Evolutionary conservation across 2,329 filamentous ascomycete genomes (phyloP), one percentile per base, ranked within the genome.

Genomic region (Cadophora sp.): DNA sequence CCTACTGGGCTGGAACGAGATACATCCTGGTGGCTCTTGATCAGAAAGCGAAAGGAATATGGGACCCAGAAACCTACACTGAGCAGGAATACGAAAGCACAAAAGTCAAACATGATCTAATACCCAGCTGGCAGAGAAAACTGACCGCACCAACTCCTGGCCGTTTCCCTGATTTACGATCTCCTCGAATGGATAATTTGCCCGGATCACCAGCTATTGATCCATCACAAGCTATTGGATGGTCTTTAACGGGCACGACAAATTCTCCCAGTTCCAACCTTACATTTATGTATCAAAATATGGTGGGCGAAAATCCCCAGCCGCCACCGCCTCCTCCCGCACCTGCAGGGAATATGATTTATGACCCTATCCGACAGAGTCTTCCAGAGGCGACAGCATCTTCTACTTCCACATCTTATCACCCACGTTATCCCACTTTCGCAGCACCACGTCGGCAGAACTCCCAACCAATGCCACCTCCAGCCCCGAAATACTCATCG

Each of bases 21-120:
- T 97, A 97, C 76, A 96, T 97, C 47, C 80, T 97, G 45, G 95
- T 92, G 0, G 92, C 93, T 0, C 81, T 97, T 13, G 92, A 96
- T 73, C 93, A 96, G 73, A 96, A 96, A 77, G 89, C 92, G 16
- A 93, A 95, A 76, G 93, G 93, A 0, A 92, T 95, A 45, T 92
- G 90, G 79, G 93, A 97, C 74, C 93, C 85, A 67, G 87, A 89
- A 74, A 88, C 86, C 0, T 89, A 84, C 69, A 89, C 86, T 0
- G 80, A 80, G 0, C 93, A 96, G 76, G 93, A 97, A 61, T 77
- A 92, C 92, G 78, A 92, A 93, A 76, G 90, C 87, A 74, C 88
- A 87, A 3, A 86, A 90, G 71, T 79, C 83, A 30, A 81, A 84
- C 4, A 84, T 55, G 66, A 72, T 74, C 73, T 77, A 75, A 76